Evolutionary conservation across 1,139 yeast genomes (phyloP).

Genomic region (Arxiozyma heterogenica): DNA sequence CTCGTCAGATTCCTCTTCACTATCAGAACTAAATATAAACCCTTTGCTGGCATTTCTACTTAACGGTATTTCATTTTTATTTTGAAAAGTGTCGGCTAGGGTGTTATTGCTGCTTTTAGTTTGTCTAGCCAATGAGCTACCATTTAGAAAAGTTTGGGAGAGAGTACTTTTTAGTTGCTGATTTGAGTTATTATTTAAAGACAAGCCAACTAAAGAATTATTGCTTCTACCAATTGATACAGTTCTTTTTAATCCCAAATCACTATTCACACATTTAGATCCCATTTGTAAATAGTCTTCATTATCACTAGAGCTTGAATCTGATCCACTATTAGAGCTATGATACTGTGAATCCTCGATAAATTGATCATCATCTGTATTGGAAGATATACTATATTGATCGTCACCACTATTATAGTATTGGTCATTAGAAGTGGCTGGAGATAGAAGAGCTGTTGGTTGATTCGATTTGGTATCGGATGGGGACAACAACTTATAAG

Average conservation of each 20-base stretch:
- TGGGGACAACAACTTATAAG: constrained; percentile 1
- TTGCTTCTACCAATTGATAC: constrained; percentile 24
- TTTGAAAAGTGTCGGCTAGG: background rate
- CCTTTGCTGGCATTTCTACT: constrained; percentile 15
- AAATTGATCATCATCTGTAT: constrained; percentile 11
- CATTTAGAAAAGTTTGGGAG: constrained; percentile 27
- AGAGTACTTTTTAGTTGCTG: constrained; percentile 7
- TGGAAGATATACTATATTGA: constrained; percentile 21
- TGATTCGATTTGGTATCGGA: background rate
- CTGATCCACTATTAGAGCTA: constrained; percentile 32
- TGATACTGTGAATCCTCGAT: constrained; percentile 34
- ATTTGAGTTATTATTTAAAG: constrained; percentile 6
- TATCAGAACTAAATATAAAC: constrained; percentile 27
- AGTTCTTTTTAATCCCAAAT: constrained; percentile 21
- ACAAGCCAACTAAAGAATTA: constrained; percentile 22
- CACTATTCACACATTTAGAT: constrained; percentile 5
- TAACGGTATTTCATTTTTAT: background rate
- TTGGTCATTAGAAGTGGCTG: background rate
- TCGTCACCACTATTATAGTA: constrained; percentile 9
- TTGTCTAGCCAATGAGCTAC: constrained; percentile 13
- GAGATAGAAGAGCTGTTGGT: background rate
- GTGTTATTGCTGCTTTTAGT: background rate
- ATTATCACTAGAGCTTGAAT: constrained; percentile 31
- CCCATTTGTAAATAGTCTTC: background rate
- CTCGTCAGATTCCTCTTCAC: constrained; percentile 17